Conservation (phyloP, 2,329 filamentous ascomycete genomes). For the Remersonia thermophila region DNA sequence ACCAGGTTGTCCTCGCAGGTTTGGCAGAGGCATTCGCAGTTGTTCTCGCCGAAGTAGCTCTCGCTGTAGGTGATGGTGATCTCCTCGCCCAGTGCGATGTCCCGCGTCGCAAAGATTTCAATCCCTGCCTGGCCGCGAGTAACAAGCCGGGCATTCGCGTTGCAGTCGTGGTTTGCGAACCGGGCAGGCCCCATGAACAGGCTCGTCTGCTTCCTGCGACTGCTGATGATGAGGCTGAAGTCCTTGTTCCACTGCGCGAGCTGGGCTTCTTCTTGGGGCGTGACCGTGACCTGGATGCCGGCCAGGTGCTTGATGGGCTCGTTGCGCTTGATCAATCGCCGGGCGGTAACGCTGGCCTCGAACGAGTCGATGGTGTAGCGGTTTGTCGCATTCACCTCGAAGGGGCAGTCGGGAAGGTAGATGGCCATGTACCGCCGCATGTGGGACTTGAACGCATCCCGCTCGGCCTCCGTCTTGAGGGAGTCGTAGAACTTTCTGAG, state of each 20-base stretch:
- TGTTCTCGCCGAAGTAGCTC: slow-evolving; percentile 89
- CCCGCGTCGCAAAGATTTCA: slow-evolving; percentile 71
- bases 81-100: slow-evolving; percentile 81
- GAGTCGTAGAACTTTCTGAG: slow-evolving; percentile 57
- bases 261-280: slow-evolving; percentile 75
- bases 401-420: slow-evolving; percentile 86
- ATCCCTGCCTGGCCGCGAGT: slow-evolving; percentile 79
- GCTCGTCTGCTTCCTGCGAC: slow-evolving; percentile 78
- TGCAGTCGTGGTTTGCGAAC: slow-evolving; percentile 95
- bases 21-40: slow-evolving; percentile 85
- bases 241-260: slow-evolving; percentile 76
- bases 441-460: slow-evolving; percentile 75
- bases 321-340: slow-evolving; percentile 65
- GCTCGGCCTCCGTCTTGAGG: slow-evolving; percentile 64
- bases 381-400: slow-evolving; percentile 84
- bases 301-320: slow-evolving; percentile 83
- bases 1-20: slow-evolving; percentile 64
- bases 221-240: slow-evolving; percentile 93
- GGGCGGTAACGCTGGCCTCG: slow-evolving; percentile 77
- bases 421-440: slow-evolving; percentile 84
- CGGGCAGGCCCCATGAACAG: slow-evolving; percentile 90
- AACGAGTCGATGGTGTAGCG: slow-evolving; percentile 85
- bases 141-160: slow-evolving; percentile 77
- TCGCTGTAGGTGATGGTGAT: slow-evolving; percentile 95
- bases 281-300: slow-evolving; percentile 86